Percentiles rank a stretch among this genome's conserved stretches.
These are phyloP conservation scores for Epichloe gansuensis DNA, from an alignment of 2,329 filamentous ascomycete species.

Conservation along the genomic window DNA sequence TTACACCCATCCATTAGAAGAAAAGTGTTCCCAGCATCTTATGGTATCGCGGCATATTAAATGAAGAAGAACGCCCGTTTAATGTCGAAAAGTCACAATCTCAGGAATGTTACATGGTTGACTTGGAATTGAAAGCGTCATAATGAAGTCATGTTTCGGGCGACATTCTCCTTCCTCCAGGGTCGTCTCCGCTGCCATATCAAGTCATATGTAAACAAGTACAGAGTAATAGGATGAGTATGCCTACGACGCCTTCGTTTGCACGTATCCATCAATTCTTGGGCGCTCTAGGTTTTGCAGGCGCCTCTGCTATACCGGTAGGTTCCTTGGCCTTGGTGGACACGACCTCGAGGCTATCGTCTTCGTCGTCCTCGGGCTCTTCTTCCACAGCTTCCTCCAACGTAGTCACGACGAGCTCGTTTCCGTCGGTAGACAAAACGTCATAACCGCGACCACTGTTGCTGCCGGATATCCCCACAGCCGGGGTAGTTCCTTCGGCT, in stretches of 20 bases:
- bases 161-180: neutral
- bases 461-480: conserved; percentile 47
- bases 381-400: conserved; percentile 41
- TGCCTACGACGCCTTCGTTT: neutral
- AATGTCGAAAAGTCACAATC: neutral
- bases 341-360: conserved; percentile 18
- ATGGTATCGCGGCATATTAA: neutral
- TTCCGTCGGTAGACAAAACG: conserved; percentile 23
- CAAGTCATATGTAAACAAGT: neutral
- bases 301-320: neutral
- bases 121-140: neutral
- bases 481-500: conserved; percentile 38
- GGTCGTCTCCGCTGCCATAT: neutral
- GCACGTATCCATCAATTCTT: conserved; percentile 8
- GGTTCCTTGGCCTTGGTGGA: conserved; percentile 8
- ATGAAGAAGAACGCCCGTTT: neutral
- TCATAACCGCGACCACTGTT: conserved; percentile 48
- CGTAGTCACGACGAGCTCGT: conserved; percentile 39
- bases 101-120: neutral
- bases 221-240: neutral
- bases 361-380: conserved; percentile 27
- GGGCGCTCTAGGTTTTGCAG: conserved; percentile 3
- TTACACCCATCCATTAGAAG: no score
- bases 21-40: no score
- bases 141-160: neutral